phyloP scores from a whole-genome alignment of 1,139 yeast genomes.

The Blastobotrys proliferans region DNA sequence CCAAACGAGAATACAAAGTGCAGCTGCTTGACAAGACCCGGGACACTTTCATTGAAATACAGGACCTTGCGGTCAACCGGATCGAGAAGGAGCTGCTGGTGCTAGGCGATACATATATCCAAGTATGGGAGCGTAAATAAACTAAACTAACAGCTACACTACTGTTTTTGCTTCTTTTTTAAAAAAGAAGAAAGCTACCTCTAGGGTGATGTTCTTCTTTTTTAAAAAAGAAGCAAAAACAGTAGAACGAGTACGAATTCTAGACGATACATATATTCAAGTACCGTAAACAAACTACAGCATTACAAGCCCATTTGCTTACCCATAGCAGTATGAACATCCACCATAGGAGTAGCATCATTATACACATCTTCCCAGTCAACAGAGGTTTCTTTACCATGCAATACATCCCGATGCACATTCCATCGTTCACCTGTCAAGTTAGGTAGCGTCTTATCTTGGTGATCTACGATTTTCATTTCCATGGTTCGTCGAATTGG shows the following conservation, averaged over 20 bases:
- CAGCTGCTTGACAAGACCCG: conserved; percentile 45
- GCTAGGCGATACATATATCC: conserved; percentile 59
- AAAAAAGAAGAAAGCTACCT: too few relatives aligned
- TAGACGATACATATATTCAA: conserved; percentile 1
- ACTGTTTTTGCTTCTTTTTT: too few relatives aligned
- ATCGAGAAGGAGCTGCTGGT: conserved; percentile 59
- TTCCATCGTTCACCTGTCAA: conserved; percentile 40
- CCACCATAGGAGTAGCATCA: conserved; percentile 31
- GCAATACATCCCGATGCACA: conserved; percentile 71
- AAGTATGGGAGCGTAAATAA: conserved; percentile 52
- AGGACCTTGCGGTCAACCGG: conserved; percentile 45
- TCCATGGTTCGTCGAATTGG: conserved; percentile 92
- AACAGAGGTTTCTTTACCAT: conserved; percentile 66
- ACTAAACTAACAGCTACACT: conserved; percentile 2
- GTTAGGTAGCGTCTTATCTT: conserved; percentile 50
- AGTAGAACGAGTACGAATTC: too few relatives aligned
- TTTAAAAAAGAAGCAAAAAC: too few relatives aligned
- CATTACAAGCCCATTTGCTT: conserved; percentile 55
- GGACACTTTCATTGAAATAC: conserved; percentile 54
- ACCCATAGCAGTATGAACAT: conserved; percentile 67
- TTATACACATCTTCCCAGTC: conserved; percentile 95
- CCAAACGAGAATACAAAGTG: conserved; percentile 49
- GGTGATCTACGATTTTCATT: conserved; percentile 55
- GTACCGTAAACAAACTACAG: too few relatives aligned
- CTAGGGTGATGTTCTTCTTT: too few relatives aligned